Percentiles rank a stretch among this genome's conserved stretches.
These are phyloP conservation scores for Hyaloscypha finlandica DNA, from an alignment of 495 filamentous ascomycete species.

Conservation along the genomic window DNA sequence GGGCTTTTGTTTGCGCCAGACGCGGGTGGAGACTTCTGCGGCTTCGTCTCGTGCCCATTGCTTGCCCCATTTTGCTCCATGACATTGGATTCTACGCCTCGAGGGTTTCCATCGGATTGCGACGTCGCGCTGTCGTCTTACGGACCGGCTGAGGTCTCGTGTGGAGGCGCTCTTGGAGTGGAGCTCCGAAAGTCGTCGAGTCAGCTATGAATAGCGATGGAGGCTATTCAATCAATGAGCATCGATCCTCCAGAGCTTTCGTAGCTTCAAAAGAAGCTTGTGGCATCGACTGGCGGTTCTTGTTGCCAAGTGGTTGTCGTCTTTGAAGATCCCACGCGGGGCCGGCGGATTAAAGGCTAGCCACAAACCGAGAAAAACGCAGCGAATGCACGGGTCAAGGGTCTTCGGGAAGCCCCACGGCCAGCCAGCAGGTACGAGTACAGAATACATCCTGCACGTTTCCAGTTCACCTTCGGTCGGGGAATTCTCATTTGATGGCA, in stretches of 20 bases:
- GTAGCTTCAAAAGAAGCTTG: conserved; percentile 2
- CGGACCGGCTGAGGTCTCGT: conserved; percentile 19
- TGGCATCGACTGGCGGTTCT: conserved; percentile 15
- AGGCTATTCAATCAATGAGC: conserved; percentile 12
- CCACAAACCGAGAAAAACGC: not conserved
- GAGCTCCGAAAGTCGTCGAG: conserved; percentile 16
- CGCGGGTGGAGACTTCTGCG: conserved; percentile 45
- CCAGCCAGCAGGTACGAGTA: not conserved
- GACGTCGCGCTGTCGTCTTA: conserved; percentile 26
- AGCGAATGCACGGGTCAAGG: not conserved
- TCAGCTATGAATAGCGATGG: not conserved
- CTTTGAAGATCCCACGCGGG: not conserved
- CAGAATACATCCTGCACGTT: not conserved
- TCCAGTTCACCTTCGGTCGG: not conserved
- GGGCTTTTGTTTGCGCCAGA: conserved; percentile 57
- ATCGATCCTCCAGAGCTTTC: conserved; percentile 7
- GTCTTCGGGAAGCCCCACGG: not conserved
- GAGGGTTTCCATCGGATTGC: conserved; percentile 34
- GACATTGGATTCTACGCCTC: conserved; percentile 35
- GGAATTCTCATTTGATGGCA: not conserved
- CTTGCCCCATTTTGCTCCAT: conserved; percentile 51
- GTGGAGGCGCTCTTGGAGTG: conserved; percentile 1
- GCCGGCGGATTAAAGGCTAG: not conserved
- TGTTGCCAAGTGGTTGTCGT: conserved; percentile 3
- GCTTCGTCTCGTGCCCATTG: conserved; percentile 51